Evolutionary conservation across 148 eudicot genomes (phyloP), one percentile per base, ranked within the genome.

Genomic region (Fallopia convolvulus): DNA sequence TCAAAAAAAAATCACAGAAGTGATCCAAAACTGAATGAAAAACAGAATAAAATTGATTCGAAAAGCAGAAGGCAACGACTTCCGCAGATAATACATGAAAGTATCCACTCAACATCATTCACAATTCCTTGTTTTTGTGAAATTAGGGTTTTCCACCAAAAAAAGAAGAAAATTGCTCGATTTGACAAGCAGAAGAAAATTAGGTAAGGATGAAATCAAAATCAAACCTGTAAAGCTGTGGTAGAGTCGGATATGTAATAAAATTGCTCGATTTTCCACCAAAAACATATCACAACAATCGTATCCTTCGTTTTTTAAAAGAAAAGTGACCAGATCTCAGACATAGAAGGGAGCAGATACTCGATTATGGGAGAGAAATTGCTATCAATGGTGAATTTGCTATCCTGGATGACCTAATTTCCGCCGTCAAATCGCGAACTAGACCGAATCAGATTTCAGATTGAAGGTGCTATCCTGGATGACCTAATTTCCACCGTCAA

Each of bases 21-120:
- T 26, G 30, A 26, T 26, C 30, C 1, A 26, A 26, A 26, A 26
- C 30, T 26, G 1, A 26, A 1, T 26, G 30, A 26, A 26, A 26
- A 26, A 26, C 30, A 1, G 30, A 26, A 26, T 0, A 26, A 26
- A 87, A 83, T 95, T 95, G 83, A 95, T 92, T 48, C 99, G 93
- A 83, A 95, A 95, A 82, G 99, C 97, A 80, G 99, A 86, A 6
- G 99, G 99, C 70, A 95, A 78, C 26, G 92, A 93, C 58, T 83
- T 91, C 46, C 93, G 80, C 5, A 95, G 83, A 78, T 18, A 80
- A 9, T 86, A 87, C 9, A 87, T 87, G 61, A 91, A 95, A 17
- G 84, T 66, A 71, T 91, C 97, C 99, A 95, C 89, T 40, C 83
- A 88, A 90, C 92, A 26, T 26, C 30, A 26, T 26, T 26, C 30